Evolutionary conservation across 306 rosid species (phyloP), one percentile per base, ranked within the genome.

Genomic region (Casuarina equisetifolia): DNA sequence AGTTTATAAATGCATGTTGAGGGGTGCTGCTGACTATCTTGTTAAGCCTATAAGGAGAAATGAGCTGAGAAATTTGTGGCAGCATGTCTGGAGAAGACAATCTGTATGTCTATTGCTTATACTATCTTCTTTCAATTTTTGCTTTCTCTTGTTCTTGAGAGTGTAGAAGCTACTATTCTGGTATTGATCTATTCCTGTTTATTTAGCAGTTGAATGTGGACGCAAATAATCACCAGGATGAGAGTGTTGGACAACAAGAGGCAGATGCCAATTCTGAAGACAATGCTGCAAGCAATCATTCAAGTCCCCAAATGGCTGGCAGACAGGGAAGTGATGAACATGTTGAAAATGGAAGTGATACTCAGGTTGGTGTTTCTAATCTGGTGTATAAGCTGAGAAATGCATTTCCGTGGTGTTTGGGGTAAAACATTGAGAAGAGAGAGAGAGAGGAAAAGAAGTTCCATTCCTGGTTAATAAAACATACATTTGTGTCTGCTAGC

Each of bases 51-150:
- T 95, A 43, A 85, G 99, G 76, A 95, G 84, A 83, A 95, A 95
- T 82, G 97, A 95, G 78, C 86, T 95, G 83, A 88, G 90, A 75
- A 91, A 96, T 84, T 81, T 96, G 73, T 96, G 99, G 99, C 99
- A 92, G 85, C 99, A 96, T 88, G 99, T 96, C 82, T 92, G 99
- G 99, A 92, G 99, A 82, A 90, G 94, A 83, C 93, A 91, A 86
- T 73, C 97, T 0, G 99, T 96, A 90, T 68, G 90, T 63, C 57
- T 72, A 38, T 53, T 61, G 13, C 48, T 71, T 69, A 10, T 32
- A 74, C 25, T 17, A 42, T 72, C 71, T 69, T 67, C n/a, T 17
- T 50, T 42, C 2, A 46, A 39, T 55, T 39, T 35, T 6, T n/a
- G 2, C 25, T 6, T 9, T 15, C 10, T 57, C 46, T 49, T 20